Percentiles rank a stretch among this genome's conserved stretches.
phyloP scores from a whole-genome alignment of 345 rosid genomes.

The Lepidium africanum region DNA sequence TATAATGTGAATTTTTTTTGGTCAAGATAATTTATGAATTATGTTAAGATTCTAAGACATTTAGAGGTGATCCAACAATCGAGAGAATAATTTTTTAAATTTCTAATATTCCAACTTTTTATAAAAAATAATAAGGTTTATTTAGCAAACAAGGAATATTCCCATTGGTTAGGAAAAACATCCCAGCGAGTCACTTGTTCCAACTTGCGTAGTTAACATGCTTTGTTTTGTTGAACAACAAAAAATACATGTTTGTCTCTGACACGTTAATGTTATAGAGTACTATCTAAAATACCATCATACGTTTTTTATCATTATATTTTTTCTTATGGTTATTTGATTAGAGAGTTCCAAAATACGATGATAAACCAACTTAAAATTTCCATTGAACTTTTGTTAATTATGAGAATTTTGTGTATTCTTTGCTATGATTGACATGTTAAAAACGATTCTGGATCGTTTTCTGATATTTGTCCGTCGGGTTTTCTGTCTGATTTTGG shows the following conservation, averaged over 20 bases:
- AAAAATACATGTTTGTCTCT: too few species aligned
- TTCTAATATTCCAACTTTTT: not conserved
- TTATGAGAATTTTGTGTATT: too few species aligned
- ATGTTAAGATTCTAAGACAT: not conserved
- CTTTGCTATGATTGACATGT: too few species aligned
- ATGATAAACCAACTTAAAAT: not conserved
- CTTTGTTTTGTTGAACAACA: too few species aligned
- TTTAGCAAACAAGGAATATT: slow-evolving; percentile 12
- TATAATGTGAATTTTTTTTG: not conserved
- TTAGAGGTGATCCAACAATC: not conserved
- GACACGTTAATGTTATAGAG: too few species aligned
- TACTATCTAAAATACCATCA: too few species aligned
- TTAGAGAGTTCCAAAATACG: not conserved
- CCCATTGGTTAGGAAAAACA: slow-evolving; percentile 6
- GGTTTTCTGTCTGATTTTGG: too few species aligned
- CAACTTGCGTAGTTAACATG: slow-evolving; percentile 9
- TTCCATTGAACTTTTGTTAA: too few species aligned
- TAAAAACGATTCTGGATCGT: too few species aligned
- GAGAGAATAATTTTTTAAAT: not conserved
- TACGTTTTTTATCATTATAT: too few species aligned
- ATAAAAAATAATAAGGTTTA: not conserved
- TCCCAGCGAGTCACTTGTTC: slow-evolving; percentile 16
- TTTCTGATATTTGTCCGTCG: too few species aligned
- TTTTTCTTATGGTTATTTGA: not conserved
- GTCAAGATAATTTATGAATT: not conserved